Evolutionary conservation across 345 rosid species (phyloP).

Genomic region (Fremontodendron californicum): DNA sequence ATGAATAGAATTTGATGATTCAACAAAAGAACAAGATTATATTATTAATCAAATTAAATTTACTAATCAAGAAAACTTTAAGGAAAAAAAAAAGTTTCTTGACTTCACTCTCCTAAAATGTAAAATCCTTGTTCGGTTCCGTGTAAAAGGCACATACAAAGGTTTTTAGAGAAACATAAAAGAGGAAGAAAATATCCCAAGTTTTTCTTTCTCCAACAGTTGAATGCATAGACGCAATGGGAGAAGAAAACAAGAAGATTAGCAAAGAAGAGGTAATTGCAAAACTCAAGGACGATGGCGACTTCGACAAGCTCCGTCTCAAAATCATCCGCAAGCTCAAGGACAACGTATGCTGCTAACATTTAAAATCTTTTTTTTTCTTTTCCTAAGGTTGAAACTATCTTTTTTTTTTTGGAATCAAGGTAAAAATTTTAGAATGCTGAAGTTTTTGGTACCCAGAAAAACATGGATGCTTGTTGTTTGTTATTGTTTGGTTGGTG

Average conservation of each 20-base stretch:
- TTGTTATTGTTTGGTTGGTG: neutral
- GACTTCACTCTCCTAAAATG: too few relatives aligned
- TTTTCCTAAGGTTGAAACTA: neutral
- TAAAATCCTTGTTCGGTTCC: too few relatives aligned
- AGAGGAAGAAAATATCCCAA: too few relatives aligned
- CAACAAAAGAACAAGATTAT: too few relatives aligned
- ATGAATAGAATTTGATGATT: too few relatives aligned
- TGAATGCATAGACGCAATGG: neutral
- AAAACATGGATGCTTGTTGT: neutral
- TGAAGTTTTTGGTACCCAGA: neutral
- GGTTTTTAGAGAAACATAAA: neutral
- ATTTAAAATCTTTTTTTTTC: neutral
- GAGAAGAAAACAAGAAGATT: slow-evolving; percentile 18
- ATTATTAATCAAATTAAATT: too few relatives aligned
- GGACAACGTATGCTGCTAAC: slow-evolving; percentile 40
- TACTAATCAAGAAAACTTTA: too few relatives aligned
- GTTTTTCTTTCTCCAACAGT: neutral
- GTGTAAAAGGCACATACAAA: too few relatives aligned
- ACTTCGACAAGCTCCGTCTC: slow-evolving; percentile 85
- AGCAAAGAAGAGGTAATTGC: slow-evolving; percentile 68
- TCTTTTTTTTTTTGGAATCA: neutral
- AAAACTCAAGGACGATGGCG: slow-evolving; percentile 83
- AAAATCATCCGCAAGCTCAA: slow-evolving; percentile 81
- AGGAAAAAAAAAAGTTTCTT: too few relatives aligned
- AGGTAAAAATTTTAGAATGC: slow-evolving; percentile 5